Evolutionary conservation across 1,139 yeast genomes (phyloP).

Genomic region (Lodderomyces margitis): DNA sequence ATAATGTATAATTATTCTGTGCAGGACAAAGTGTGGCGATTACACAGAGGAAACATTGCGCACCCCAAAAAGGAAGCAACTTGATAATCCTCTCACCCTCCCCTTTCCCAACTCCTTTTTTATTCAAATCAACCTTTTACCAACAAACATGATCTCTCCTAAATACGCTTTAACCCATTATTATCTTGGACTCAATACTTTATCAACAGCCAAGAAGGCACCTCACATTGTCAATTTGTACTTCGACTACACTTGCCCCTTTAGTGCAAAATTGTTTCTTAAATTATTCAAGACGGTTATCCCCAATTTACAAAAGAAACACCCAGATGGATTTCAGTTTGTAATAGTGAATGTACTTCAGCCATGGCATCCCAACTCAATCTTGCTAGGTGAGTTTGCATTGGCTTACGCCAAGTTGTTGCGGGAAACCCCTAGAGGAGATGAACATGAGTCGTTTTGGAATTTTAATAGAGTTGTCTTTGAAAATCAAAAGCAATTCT

Average conservation of each 20-base stretch:
- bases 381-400: constrained; percentile 67
- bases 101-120: background rate
- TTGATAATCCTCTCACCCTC: background rate
- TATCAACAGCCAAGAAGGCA: constrained; percentile 17
- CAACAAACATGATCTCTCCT: constrained; percentile 35
- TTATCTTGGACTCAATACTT: constrained; percentile 24
- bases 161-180: constrained; percentile 41
- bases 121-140: no score
- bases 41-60: no score
- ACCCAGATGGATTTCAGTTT: constrained; percentile 55
- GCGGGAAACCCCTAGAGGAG: constrained; percentile 31
- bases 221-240: constrained; percentile 50
- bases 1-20: background rate
- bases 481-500: constrained; percentile 51
- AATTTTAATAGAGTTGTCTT: constrained; percentile 56
- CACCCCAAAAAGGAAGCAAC: background rate
- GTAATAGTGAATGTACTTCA: constrained; percentile 68
- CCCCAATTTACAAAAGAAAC: constrained; percentile 47
- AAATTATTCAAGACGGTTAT: constrained; percentile 53
- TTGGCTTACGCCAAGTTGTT: constrained; percentile 62
- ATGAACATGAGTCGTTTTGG: constrained; percentile 50
- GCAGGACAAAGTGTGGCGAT: constrained; percentile 1
- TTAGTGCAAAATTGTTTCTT: constrained; percentile 60
- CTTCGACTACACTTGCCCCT: constrained; percentile 80
- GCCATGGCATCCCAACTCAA: constrained; percentile 84